phyloP scores from a whole-genome alignment of 257 asterid genomes.

The Handroanthus guayacan region DNA sequence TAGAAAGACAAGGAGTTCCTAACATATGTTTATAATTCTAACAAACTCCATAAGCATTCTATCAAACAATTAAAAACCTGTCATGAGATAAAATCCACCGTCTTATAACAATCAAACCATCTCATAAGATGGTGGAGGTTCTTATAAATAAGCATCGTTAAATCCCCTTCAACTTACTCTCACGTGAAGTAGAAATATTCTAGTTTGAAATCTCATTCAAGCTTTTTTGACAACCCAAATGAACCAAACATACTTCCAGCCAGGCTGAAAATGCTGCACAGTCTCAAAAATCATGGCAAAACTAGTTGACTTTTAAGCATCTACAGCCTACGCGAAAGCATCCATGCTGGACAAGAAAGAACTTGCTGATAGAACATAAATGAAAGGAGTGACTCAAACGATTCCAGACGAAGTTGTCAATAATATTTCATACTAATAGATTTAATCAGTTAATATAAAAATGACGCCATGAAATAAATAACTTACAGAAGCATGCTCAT shows the following conservation, averaged over 20 bases:
- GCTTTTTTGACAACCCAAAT: neutral
- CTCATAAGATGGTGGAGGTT: too few species aligned
- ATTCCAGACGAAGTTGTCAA: neutral
- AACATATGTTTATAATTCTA: too few species aligned
- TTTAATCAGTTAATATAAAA: neutral
- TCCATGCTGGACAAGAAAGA: neutral
- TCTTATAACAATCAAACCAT: too few species aligned
- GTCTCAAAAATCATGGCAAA: slow-evolving; percentile 11
- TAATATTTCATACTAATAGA: neutral
- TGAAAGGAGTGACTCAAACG: neutral
- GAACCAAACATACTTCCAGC: neutral
- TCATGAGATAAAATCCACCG: too few species aligned
- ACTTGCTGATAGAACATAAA: neutral
- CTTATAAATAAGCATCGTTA: too few species aligned
- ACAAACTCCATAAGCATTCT: too few species aligned
- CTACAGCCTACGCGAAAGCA: neutral
- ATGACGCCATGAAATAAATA: neutral
- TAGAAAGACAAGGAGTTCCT: too few species aligned
- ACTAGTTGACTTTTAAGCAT: neutral
- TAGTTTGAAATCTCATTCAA: neutral
- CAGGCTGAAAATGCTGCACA: neutral
- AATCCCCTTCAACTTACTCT: neutral
- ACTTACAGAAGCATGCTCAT: neutral
- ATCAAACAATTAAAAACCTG: too few species aligned
- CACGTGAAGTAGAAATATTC: neutral